Base-by-base conservation (phyloP, 73 alveolate species). In the Halteria grandinella region DNA sequence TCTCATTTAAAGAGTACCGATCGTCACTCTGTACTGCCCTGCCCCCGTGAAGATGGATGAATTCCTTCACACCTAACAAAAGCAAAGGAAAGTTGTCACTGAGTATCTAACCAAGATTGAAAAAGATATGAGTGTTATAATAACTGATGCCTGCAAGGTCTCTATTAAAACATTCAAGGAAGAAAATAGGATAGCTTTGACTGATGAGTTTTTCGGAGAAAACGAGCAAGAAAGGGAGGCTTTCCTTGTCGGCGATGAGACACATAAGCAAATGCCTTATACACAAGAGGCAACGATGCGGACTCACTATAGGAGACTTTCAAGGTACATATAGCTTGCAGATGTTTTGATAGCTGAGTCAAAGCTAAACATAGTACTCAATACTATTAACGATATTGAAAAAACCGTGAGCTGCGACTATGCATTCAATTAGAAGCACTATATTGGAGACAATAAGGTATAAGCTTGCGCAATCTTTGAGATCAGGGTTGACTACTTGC, bases 211-310 rank as follows among this genome's bases (percentile, higher is more conserved):
- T 6, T 84, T 49, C 14, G 90, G 55, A 15, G 90, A 83, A 28
- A 94, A 89, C 41, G 83, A 66, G 57, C 93, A 86, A 6, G 89
- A 79, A 52, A 92, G 93, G 0, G 94, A 86, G 49, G 95, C 96
- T 36, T 89, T 92, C 59, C 76, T 92, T 4, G 95, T 89, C 8
- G 98, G 98, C n/a, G 98, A 92, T 81, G 93, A 86, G 48, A 78
- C 94, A 28, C 92, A 90, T 27, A 92, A 92, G 73, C 85, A 77
- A 52, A 95, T 96, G 94, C 98, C 97, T 0, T 95, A 93, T 63
- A 95, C 99, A 17, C 95, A 95, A 70, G 99, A 96, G 49, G 99
- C 99, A 0, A 96, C 98, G 0, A 93, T 95, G 17, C 79, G 98
- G 51, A 86, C 98, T 0, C 99, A 96, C 75, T 96, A 93, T 66